Base-by-base conservation (phyloP, 2,329 filamentous ascomycete species). In the Talaromyces albobiverticillius region DNA sequence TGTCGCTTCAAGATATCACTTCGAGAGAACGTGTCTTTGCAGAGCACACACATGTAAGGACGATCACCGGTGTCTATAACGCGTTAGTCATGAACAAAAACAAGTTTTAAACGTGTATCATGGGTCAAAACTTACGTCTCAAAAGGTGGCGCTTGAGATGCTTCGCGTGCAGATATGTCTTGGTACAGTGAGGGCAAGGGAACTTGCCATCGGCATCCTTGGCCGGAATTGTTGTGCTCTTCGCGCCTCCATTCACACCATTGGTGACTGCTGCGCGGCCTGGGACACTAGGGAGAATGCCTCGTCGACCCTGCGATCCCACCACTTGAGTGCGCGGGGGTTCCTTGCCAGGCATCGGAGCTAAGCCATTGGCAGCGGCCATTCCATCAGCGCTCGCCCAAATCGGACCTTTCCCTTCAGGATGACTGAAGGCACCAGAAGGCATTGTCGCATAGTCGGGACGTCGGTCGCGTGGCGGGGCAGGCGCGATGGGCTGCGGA, bases 181-280 rank as follows among this genome's bases (percentile, higher is more conserved):
- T 97, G 66, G 90, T 96, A 77, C 94, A 99, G 73, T 97, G 92
- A 65, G 91, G 91, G 76, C 94, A 99, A 57, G 94, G 93, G 69
- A 95, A 99, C 78, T 97, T 97, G 68, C 94, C 94, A 71, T 97
- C 93, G 8, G 91, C 90, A 72, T 97, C 93, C 79, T 97, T 96
- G 63, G 90, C 88, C 14, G 92, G 91, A 59, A 95, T 94, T 59
- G 89, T 84, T 57, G 89, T 87, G 65, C 82, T 89, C 80, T 96
- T 95, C 9, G 83, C 80, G 26, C 82, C 79, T 41, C 82, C 81
- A 60, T 84, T 85, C 41, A 89, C 66, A 29, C 72, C 73, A 59
- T 77, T 74, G 43, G 86, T 78, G 29, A 89, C 85, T 23, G 90
- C 89, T 51, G 91, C 89, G 56, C 91, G 82, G 41, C 92, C 92